These are phyloP conservation scores for Prunus mira DNA, from an alignment of 306 rosid species.

Conservation along the genomic window DNA sequence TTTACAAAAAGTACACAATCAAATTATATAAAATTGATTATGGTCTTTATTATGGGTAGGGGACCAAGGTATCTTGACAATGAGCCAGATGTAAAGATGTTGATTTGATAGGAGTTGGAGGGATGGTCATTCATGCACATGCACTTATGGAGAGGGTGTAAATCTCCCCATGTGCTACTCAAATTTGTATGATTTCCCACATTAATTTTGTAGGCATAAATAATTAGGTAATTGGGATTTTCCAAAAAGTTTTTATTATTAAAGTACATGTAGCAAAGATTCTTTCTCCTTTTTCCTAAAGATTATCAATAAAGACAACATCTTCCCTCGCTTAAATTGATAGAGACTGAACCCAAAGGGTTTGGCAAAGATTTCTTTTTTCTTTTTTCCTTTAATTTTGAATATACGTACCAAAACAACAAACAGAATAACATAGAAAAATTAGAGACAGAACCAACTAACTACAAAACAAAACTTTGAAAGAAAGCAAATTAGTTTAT, in stretches of 20 bases:
- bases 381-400: not conserved
- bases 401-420: not conserved
- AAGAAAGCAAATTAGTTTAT: not conserved
- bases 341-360: slow-evolving; percentile 7
- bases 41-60: not conserved
- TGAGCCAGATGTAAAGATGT: slow-evolving; percentile 13
- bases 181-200: slow-evolving; percentile 9
- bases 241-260: not conserved
- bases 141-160: slow-evolving; percentile 27
- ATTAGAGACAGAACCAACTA: slow-evolving; percentile 1
- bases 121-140: slow-evolving; percentile 40
- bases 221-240: slow-evolving; percentile 5
- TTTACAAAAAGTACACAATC: not conserved
- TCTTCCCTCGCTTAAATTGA: not conserved
- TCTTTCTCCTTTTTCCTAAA: not conserved
- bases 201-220: slow-evolving; percentile 2
- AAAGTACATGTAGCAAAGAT: not conserved
- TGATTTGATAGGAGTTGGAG: slow-evolving; percentile 11
- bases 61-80: slow-evolving; percentile 1
- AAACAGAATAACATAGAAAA: not conserved
- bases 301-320: not conserved
- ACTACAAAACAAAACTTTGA: slow-evolving; percentile 11
- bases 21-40: not conserved
- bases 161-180: slow-evolving; percentile 3
- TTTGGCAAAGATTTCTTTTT: not conserved